Base-by-base conservation (phyloP, 148 eudicot genomes). In the Persicaria tinctoria region DNA sequence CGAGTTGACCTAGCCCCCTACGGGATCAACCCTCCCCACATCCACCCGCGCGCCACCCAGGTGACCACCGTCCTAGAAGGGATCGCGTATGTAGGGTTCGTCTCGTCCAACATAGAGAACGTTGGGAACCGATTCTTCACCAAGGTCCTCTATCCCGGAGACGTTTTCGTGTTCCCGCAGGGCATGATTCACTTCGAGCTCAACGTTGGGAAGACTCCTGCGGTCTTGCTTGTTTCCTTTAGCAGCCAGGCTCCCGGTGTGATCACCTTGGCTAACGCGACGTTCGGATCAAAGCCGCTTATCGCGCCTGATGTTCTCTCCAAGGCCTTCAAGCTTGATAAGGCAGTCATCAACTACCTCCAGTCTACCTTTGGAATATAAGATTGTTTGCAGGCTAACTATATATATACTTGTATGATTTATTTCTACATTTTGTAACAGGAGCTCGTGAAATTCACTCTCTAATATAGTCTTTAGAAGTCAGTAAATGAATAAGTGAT, bases 241-340 rank as follows among this genome's bases (percentile, higher is more conserved):
- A 80, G 68, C 51, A 76, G 79, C 71, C 76, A 76, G 48, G 77
- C 73, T 12, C 79, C 79, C 0, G 82, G 82, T 0, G 80, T 81
- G 1, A 75, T 47, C 55, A 59, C 80, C 62, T 70, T 77, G 0
- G 78, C 83, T 8, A 70, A 81, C 5, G 57, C 73, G 10, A 72
- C 76, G 55, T 80, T 80, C 5, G 79, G 79, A 10, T 72, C 82
- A 10, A 63, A 74, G 8, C 78, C 80, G 8, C 47, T 56, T 8
- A 74, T 81, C 11, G 16, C 70, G 6, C 55, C 5, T 46, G 78
- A 77, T 70, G 47, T 74, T 13, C 70, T 81, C 17, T 64, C 62
- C 9, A 77, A 81, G 75, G 78, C 83, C 0, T 77, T 81, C 45
- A 77, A 68, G 73, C 45, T 77, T 10, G 80, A 79, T 11, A 18